Conservation (phyloP, 2,329 filamentous ascomycete species). For the Colletotrichum brevisporum region DNA sequence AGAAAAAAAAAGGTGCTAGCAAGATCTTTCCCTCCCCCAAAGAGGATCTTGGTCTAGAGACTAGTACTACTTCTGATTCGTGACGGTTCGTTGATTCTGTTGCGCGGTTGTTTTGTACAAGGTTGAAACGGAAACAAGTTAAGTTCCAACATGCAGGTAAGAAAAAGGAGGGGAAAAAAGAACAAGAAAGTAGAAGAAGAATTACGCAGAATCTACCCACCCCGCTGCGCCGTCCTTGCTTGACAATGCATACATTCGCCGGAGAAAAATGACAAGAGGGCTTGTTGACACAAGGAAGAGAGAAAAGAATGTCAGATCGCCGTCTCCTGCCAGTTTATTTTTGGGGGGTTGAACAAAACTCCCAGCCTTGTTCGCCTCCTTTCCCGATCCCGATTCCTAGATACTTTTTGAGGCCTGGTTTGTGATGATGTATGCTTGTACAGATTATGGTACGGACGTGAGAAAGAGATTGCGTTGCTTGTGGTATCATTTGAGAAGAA, state of each 20-base stretch:
- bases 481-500: conserved; percentile 34
- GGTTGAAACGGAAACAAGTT: conserved; percentile 12
- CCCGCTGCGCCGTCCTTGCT: conserved; percentile 9
- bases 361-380: background rate
- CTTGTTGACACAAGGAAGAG: background rate
- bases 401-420: conserved; percentile 20
- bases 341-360: too few species aligned
- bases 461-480: background rate
- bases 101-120: conserved; percentile 26
- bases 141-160: background rate
- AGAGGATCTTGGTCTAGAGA: background rate
- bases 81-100: conserved; percentile 24
- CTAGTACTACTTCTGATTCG: conserved; percentile 16
- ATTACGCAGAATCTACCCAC: conserved; percentile 8
- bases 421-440: background rate
- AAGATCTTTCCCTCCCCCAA: background rate
- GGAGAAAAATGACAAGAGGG: conserved; percentile 1
- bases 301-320: conserved; percentile 17
- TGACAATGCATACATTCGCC: conserved; percentile 7
- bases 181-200: conserved; percentile 13
- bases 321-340: background rate
- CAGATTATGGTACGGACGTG: background rate
- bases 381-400: background rate
- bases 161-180: background rate
- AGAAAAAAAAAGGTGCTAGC: conserved; percentile 12